Evolutionary conservation across 805 yeast species (phyloP), one percentile per base, ranked within the genome.

Genomic region (Candida boidinii): DNA sequence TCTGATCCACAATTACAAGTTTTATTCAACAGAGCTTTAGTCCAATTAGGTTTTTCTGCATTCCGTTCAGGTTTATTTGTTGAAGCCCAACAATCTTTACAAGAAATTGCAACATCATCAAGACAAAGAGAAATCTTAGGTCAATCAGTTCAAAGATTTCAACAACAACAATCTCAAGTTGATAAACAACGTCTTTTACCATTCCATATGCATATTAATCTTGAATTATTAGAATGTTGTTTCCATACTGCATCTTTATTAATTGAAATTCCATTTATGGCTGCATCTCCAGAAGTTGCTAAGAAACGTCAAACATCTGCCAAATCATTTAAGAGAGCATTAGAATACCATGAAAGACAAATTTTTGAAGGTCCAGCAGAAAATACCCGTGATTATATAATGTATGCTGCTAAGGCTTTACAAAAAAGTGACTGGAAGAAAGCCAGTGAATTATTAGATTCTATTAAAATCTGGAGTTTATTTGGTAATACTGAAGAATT

Each of bases 361-460:
- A 81, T 81, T 37, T 92, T 90, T 70, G 85, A 86, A 42, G 98
- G 97, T 28, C 98, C 98, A 30, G 95, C 97, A 34, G 98, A 92
- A 64, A 85, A 88, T 57, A 83, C 94, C 29, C 80, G 94, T 51
- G 99, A 92, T 58, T 84, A 75, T 60, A 79, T 92, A 47, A 79
- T 90, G 70, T 84, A 83, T 57, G 95, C 96, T 30, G 94, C 96
- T 26, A 79, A 79, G 60, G 76, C 85, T 21, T 74, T 92, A 58
- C 84, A 83, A 54, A 73, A 72, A 47, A 96, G 96, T 45, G 85
- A 90, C 53, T 92, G 98, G 97, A 63, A 70, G 42, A 68, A 71
- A 46, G 79, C 95, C 17, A 72, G 76, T 44, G 76, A 75, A 32
- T 70, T 84, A 52, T 72, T 92, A 48, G 66, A 73, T 25, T 68